Evolutionary conservation across 768 basidiomycete genomes (phyloP).

Genomic region (Daedaleopsis nitida): DNA sequence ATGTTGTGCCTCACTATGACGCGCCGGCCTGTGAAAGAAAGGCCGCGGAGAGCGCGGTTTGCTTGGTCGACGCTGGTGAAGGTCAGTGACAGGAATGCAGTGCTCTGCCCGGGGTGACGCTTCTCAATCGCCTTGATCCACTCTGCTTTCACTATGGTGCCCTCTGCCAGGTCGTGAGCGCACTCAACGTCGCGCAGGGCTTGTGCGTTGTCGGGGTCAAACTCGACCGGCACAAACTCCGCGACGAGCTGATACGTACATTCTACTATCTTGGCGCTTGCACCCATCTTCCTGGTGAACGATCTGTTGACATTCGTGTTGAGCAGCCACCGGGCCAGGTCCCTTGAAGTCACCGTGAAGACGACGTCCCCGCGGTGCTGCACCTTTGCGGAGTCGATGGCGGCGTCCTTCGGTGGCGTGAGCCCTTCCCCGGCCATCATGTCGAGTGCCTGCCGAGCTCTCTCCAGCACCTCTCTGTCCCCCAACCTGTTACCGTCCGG

Average conservation of each 20-base stretch:
- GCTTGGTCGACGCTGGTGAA: conserved; percentile 21
- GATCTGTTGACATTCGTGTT: neutral
- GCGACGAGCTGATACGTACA: conserved; percentile 1
- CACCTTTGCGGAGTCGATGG: neutral
- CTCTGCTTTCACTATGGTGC: conserved; percentile 13
- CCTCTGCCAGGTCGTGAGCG: neutral
- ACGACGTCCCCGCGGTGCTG: neutral
- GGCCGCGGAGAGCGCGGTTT: conserved; percentile 29
- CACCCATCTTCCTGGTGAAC: neutral
- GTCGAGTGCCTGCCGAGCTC: neutral
- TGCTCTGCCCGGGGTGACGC: conserved; percentile 18
- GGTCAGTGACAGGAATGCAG: conserved; percentile 27
- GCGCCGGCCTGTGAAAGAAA: conserved; percentile 21
- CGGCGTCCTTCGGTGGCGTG: neutral
- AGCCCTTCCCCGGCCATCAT: neutral
- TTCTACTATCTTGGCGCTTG: neutral
- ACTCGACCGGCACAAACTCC: neutral
- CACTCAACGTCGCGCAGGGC: neutral
- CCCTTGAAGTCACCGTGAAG: neutral
- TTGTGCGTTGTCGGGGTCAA: neutral
- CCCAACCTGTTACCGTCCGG: no score
- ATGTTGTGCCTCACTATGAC: conserved; percentile 16
- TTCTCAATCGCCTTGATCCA: conserved; percentile 31
- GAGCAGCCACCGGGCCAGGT: neutral
- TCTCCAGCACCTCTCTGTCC: neutral